Base-by-base conservation (phyloP, 805 yeast genomes). In the Ogataea kodamae region DNA sequence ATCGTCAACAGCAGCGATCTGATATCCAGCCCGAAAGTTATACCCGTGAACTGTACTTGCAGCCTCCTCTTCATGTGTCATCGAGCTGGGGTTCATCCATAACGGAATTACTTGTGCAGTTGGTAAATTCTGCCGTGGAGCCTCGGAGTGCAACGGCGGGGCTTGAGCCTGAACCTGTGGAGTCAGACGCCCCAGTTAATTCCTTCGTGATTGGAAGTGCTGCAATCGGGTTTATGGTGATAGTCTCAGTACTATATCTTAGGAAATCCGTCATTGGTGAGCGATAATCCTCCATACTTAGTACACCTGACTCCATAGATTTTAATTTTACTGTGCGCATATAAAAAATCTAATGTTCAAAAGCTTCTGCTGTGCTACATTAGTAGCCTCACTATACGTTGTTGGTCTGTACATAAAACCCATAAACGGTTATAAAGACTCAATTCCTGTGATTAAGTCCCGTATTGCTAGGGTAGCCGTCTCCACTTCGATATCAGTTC, bases 1-100 rank as follows among this genome's bases (percentile, higher is more conserved):
- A 92, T 57, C 78, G 94, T 46, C 97, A 89, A 54, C 97, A 90
- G 52, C 99, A 92, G 52, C 60, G 98, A 22, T 77, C 81, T 22
- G 84, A 76, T 35, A 64, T 72, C 5, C 96, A 86, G 52, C 98
- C 99, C 0, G 97, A 92, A 47, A 80, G 76, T 17, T 88, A 79
- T 51, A 80, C 96, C 0, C 65, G 85, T 18, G 68, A 72, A 5
- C 57, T 88, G 5, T 66, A 59, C 38, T 55, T 92, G 10, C 78
- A 80, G 8, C 84, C 92, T 4, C 98, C 98, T 0, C 60, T 92
- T 42, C 97, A 92, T 52, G 83, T 90, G 2, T 85, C 95, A 0
- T 83, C 95, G 0, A 70, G 78, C 9, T 92, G 99, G 99, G 70
- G 85, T 2, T 73, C 94, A 1, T 85, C 96, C 0, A 56, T 90